Evolutionary conservation across 2,329 filamentous ascomycete species (phyloP), one percentile per base, ranked within the genome.

Genomic region (Phyllosticta paracitricarpa): DNA sequence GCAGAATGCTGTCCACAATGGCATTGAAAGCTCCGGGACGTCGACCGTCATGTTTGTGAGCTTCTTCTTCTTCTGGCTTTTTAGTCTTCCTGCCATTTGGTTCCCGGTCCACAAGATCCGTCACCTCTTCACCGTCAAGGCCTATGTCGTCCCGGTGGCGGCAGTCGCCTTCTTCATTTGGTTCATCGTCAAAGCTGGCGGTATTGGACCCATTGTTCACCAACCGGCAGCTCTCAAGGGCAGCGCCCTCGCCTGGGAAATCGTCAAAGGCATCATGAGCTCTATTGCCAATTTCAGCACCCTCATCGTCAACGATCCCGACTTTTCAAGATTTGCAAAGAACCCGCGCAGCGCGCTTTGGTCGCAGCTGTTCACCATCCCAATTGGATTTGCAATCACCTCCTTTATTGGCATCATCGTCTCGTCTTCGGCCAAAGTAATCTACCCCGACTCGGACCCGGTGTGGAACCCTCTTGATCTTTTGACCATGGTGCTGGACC

Each of bases 261-360:
- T 96, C 62, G 82, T 97, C 63, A 87, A 86, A 64, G 90, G 90
- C 48, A 86, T 96, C 75, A 96, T 96, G 91, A 87, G 83, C 25
- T 87, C 89, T 3, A 91, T 97, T 65, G 89, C 89, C 68, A 96
- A 96, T 76, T 96, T 96, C 70, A 89, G 91, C 1, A 91, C 91
- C 0, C 81, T 96, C 35, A 94, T 96, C 66, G 78, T 82, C 65
- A 83, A 95, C 72, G 86, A 89, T 66, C 89, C 89, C 0, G 91
- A 96, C 70, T 96, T 96, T 72, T 80, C 89, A 22, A 87, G 92
- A 72, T 97, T 96, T 68, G 89, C 91, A 2, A 77, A 78, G 22
- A 90, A 87, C 70, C 90, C 90, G 0, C 81, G 77, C 19, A 89
- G 94, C 70, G 89, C 90, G 0, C 70, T 95, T 6, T 90, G 88